A percentile compares a stretch with the other conserved stretches of the same genome.
Evolutionary conservation across 179 eudicot genomes (phyloP).

Genomic region (Gypsophila paniculata): DNA sequence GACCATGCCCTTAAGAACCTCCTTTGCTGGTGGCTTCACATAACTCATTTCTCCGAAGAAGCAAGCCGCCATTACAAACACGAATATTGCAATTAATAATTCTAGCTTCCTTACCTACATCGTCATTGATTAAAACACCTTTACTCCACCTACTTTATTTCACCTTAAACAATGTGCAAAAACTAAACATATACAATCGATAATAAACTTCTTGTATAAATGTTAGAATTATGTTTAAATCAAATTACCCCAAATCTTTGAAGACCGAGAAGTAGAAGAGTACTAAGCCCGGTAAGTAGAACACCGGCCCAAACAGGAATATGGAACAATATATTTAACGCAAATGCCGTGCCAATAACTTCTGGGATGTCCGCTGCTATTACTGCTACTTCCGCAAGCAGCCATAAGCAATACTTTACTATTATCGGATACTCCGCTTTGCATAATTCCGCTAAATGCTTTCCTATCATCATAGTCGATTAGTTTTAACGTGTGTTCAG

Average conservation of each 20-base stretch:
- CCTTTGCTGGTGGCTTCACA: slow-evolving; percentile 58
- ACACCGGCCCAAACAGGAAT: slow-evolving; percentile 90
- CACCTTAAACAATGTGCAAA: no score
- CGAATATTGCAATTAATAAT: slow-evolving; percentile 51
- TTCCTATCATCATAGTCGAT: slow-evolving; percentile 38
- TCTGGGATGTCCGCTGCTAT: slow-evolving; percentile 92
- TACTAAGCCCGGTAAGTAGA: slow-evolving; percentile 69
- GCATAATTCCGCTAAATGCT: slow-evolving; percentile 73
- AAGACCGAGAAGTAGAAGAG: slow-evolving; percentile 72
- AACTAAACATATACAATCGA: no score
- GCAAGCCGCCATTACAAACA: slow-evolving; percentile 76
- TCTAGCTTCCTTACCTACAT: slow-evolving; percentile 76
- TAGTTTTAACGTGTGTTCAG: neutral
- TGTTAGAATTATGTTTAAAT: no score
- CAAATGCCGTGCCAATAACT: slow-evolving; percentile 92
- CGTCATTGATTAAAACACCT: no score
- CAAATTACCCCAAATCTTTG: slow-evolving; percentile 77
- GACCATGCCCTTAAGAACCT: slow-evolving; percentile 64
- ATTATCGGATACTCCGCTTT: slow-evolving; percentile 67
- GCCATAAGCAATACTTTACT: slow-evolving; percentile 68
- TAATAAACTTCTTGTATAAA: no score
- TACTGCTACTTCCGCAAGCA: slow-evolving; percentile 79
- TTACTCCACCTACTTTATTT: no score
- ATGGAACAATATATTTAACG: slow-evolving; percentile 63
- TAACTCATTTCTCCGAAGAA: slow-evolving; percentile 67